phyloP scores from a whole-genome alignment of 2,329 filamentous ascomycete species.

The Neurospora sp. region DNA sequence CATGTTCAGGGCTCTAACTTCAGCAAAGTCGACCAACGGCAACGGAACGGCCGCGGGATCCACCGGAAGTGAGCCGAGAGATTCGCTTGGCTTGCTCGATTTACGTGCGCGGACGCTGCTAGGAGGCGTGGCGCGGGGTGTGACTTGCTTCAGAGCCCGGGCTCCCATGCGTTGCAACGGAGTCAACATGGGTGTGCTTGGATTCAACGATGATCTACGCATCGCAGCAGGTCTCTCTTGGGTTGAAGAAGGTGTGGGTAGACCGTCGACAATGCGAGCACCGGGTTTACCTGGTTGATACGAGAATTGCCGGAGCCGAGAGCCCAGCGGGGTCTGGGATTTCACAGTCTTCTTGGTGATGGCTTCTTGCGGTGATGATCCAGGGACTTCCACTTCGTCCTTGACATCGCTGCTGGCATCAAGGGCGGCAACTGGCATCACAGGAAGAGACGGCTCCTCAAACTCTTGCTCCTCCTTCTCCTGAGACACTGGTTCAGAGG shows the following conservation, averaged over 20 bases:
- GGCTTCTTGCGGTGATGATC: constrained; percentile 7
- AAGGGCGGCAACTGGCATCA: not conserved
- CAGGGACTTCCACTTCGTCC: constrained; percentile 14
- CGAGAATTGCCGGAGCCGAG: constrained; percentile 17
- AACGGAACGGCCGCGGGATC: constrained; percentile 47
- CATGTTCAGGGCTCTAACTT: constrained; percentile 41
- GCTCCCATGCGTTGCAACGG: constrained; percentile 44
- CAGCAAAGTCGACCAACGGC: constrained; percentile 42
- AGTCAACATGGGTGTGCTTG: constrained; percentile 24
- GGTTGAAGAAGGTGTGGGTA: constrained; percentile 28
- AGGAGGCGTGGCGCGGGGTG: constrained; percentile 14
- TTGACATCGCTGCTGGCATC: constrained; percentile 2
- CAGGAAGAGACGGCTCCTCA: constrained; percentile 10
- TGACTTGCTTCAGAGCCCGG: constrained; percentile 30
- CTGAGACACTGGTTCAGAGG: not conserved
- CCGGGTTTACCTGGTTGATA: constrained; percentile 18
- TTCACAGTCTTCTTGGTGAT: not conserved
- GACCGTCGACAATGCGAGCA: constrained; percentile 29
- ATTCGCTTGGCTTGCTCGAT: constrained; percentile 7
- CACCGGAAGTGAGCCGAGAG: constrained; percentile 24
- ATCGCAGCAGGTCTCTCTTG: constrained; percentile 10
- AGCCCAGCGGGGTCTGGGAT: constrained; percentile 16
- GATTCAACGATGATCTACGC: not conserved
- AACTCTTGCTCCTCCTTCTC: constrained; percentile 1
- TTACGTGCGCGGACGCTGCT: constrained; percentile 15